phyloP scores from a whole-genome alignment of 371 early-diverging fungal species.

The Mortierella sp. region DNA sequence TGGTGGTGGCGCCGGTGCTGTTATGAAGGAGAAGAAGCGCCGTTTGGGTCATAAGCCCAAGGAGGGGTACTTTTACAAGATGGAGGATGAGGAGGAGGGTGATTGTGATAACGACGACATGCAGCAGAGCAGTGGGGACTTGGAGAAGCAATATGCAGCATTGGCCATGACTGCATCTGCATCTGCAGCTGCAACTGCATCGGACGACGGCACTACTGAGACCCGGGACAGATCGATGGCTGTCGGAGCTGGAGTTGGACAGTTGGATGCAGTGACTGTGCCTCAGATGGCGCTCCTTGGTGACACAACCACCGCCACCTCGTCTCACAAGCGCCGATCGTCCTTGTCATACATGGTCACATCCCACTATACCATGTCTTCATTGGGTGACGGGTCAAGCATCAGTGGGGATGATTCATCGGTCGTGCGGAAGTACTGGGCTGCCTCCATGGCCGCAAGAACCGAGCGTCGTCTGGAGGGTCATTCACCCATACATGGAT shows the following conservation, averaged over 20 bases:
- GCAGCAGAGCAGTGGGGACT: background rate
- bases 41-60: constrained; percentile 16
- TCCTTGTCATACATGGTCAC: constrained; percentile 5
- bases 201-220: background rate
- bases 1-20: constrained; percentile 14
- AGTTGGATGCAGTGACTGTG: constrained; percentile 12
- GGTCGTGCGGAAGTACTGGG: constrained; percentile 44
- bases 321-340: background rate
- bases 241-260: constrained; percentile 4
- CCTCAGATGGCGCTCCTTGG: constrained; percentile 1
- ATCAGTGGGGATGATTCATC: constrained; percentile 26
- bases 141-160: background rate
- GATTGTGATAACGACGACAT: background rate
- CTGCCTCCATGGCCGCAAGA: constrained; percentile 41
- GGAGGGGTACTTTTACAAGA: constrained; percentile 40
- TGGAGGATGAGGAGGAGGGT: constrained; percentile 38
- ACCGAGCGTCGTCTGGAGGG: constrained; percentile 20
- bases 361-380: constrained; percentile 27
- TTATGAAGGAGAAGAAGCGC: constrained; percentile 34
- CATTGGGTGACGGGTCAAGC: constrained; percentile 21
- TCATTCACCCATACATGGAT: background rate
- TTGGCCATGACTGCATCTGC: too few relatives aligned
- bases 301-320: background rate
- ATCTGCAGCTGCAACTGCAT: background rate
- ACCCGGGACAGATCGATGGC: background rate